phyloP scores from a whole-genome alignment of 2,329 filamentous ascomycete species.

The Xylariales sp. region DNA sequence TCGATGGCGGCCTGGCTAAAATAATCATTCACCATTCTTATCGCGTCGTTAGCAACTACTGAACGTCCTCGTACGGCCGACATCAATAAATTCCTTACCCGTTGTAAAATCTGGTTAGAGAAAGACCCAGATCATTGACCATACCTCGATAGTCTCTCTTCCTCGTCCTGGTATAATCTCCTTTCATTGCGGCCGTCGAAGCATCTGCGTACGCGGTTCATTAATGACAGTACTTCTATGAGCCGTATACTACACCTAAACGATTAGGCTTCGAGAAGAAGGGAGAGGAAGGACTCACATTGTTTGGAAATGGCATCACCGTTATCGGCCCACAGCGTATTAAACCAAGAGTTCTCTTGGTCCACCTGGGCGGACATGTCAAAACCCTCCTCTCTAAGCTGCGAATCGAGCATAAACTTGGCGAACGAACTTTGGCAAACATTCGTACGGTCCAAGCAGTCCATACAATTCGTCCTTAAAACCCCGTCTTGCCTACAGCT shows the following conservation, averaged over 20 bases:
- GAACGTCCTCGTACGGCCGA: not conserved
- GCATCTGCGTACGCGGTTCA: slow-evolving; percentile 63
- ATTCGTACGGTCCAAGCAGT: slow-evolving; percentile 95
- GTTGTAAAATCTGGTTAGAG: slow-evolving; percentile 79
- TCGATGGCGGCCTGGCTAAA: slow-evolving; percentile 96
- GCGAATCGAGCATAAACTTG: slow-evolving; percentile 81
- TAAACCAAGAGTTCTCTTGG: slow-evolving; percentile 90
- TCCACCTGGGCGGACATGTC: slow-evolving; percentile 80
- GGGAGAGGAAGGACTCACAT: slow-evolving; percentile 54
- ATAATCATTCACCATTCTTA: slow-evolving; percentile 95
- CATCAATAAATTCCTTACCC: slow-evolving; percentile 59
- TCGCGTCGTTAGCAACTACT: slow-evolving; percentile 23
- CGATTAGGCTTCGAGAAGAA: not conserved
- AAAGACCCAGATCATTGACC: slow-evolving; percentile 89
- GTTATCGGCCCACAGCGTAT: slow-evolving; percentile 96
- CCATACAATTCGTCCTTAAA: slow-evolving; percentile 98
- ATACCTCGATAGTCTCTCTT: slow-evolving; percentile 93
- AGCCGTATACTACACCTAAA: not conserved
- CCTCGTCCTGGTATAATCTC: slow-evolving; percentile 91
- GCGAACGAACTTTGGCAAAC: slow-evolving; percentile 94
- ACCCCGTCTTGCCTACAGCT: slow-evolving; percentile 74
- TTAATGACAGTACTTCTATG: not conserved
- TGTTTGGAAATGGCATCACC: slow-evolving; percentile 95
- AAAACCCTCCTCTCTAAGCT: slow-evolving; percentile 80
- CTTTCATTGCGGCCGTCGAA: slow-evolving; percentile 94